Percentiles rank a stretch among this genome's conserved stretches.
phyloP scores from a whole-genome alignment of 2,329 filamentous ascomycete species.

The Blastomyces parvus region DNA sequence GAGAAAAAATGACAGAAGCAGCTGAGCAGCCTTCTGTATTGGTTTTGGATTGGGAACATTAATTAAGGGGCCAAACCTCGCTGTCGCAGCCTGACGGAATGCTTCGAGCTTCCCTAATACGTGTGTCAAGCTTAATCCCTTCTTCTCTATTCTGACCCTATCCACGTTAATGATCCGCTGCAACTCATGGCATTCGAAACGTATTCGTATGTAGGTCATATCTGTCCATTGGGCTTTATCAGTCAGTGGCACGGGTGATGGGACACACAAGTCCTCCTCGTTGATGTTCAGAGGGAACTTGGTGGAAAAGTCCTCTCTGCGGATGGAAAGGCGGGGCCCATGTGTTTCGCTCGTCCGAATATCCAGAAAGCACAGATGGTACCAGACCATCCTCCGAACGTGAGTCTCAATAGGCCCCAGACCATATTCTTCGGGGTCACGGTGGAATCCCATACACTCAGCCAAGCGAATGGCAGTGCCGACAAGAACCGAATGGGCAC shows the following conservation, averaged over 20 bases:
- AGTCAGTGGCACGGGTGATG: slow-evolving; percentile 34
- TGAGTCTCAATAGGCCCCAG: slow-evolving; percentile 60
- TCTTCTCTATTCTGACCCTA: slow-evolving; percentile 53
- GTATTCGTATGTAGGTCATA: slow-evolving; percentile 56
- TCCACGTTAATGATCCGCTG: slow-evolving; percentile 62
- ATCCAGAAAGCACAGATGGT: slow-evolving; percentile 68
- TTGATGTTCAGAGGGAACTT: slow-evolving; percentile 62
- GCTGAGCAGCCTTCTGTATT: slow-evolving; percentile 53
- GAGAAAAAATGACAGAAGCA: slow-evolving; percentile 56
- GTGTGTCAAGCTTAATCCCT: slow-evolving; percentile 52
- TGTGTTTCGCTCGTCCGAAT: slow-evolving; percentile 65
- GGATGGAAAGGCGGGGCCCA: slow-evolving; percentile 60
- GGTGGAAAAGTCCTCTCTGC: slow-evolving; percentile 66
- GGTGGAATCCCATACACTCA: slow-evolving; percentile 67
- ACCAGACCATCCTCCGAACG: slow-evolving; percentile 63
- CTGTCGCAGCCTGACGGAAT: slow-evolving; percentile 55
- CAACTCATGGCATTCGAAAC: slow-evolving; percentile 66
- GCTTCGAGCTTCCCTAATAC: slow-evolving; percentile 60
- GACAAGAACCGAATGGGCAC: slow-evolving; percentile 62
- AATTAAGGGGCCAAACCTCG: slow-evolving; percentile 56
- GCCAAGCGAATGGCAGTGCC: slow-evolving; percentile 64
- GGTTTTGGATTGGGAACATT: slow-evolving; percentile 45
- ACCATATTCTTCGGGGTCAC: slow-evolving; percentile 58
- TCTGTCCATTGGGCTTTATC: slow-evolving; percentile 54
- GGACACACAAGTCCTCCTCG: slow-evolving; percentile 50